Evolutionary conservation across 2,329 filamentous ascomycete species (phyloP).

Genomic region (Cercospora brassicicola): DNA sequence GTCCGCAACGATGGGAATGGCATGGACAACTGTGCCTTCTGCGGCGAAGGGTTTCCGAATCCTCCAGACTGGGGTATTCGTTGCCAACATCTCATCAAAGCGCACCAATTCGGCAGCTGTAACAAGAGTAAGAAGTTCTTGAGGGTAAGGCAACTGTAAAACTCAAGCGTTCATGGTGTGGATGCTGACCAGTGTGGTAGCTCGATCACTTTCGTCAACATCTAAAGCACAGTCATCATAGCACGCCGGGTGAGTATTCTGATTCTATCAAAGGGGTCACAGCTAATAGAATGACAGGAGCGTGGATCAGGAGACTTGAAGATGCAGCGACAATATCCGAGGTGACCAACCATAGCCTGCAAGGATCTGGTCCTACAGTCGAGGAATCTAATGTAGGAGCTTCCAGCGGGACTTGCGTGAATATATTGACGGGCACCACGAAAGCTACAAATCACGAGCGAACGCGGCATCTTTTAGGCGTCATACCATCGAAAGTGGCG

Average conservation of each 20-base stretch:
- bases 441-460: neutral
- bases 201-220: conserved; percentile 6
- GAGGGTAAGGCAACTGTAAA: neutral
- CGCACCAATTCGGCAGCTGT: conserved; percentile 7
- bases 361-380: neutral
- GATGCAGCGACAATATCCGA: neutral
- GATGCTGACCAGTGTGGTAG: neutral
- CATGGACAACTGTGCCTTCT: conserved; percentile 1
- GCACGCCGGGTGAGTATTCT: neutral
- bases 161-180: neutral
- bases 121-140: conserved; percentile 6
- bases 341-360: neutral
- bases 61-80: conserved; percentile 13
- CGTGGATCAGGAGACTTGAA: neutral
- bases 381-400: neutral
- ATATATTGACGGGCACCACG: neutral
- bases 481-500: neutral
- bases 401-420: neutral
- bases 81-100: conserved; percentile 8
- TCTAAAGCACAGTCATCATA: neutral
- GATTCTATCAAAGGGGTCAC: neutral
- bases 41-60: conserved; percentile 2
- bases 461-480: neutral
- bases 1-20: neutral
- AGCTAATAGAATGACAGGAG: neutral